phyloP scores from a whole-genome alignment of 2,329 filamentous ascomycete species.

The Coniochaeta sp. region DNA sequence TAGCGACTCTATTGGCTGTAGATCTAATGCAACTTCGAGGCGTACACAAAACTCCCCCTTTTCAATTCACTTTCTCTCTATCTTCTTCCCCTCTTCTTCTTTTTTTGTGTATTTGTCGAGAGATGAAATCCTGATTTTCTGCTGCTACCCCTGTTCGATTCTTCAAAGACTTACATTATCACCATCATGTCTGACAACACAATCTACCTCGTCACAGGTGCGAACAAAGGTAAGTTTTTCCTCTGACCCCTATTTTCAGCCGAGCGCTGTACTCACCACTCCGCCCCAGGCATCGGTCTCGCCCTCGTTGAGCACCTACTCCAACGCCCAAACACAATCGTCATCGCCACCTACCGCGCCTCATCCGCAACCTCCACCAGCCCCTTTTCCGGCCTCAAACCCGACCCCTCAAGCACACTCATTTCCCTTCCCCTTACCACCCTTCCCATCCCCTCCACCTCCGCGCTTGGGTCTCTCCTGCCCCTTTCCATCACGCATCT shows the following conservation, averaged over 20 bases:
- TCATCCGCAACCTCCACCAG: conserved; percentile 1
- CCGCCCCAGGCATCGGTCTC: conserved; percentile 15
- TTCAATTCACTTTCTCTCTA: background rate
- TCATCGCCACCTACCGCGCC: conserved; percentile 17
- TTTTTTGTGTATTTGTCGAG: background rate
- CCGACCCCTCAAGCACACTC: conserved; percentile 8
- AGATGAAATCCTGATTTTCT: background rate
- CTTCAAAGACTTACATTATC: background rate
- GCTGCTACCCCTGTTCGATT: background rate
- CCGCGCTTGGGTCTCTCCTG: conserved; percentile 9
- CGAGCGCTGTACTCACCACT: background rate
- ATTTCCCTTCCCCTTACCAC: conserved; percentile 13
- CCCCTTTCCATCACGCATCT: conserved; percentile 7
- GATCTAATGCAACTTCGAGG: background rate
- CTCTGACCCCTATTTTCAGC: background rate
- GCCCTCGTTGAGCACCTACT: conserved; percentile 12
- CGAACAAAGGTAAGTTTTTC: conserved; percentile 19
- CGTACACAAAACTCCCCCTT: background rate
- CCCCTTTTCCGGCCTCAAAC: conserved; percentile 51
- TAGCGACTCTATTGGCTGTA: conserved; percentile 3
- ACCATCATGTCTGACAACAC: conserved; percentile 15
- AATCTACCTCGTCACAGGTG: conserved; percentile 20
- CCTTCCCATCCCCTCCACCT: conserved; percentile 4
- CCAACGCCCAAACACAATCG: conserved; percentile 14
- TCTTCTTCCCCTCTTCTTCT: background rate